phyloP scores from a whole-genome alignment of 2,329 filamentous ascomycete species.

The Alternaria sp. region DNA sequence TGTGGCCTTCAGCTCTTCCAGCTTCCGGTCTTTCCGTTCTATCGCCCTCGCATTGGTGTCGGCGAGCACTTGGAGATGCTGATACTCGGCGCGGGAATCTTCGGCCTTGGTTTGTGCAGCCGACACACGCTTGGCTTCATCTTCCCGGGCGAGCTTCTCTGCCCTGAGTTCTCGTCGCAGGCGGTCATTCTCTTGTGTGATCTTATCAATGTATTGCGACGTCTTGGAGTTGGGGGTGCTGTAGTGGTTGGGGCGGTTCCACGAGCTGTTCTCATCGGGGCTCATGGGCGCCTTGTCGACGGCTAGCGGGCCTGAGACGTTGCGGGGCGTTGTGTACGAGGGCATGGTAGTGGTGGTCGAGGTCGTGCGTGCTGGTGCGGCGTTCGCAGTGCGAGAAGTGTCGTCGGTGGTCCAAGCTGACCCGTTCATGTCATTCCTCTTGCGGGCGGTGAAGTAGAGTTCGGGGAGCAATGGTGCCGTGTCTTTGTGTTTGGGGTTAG shows the following conservation, averaged over 20 bases:
- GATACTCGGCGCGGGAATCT: slow-evolving; percentile 72
- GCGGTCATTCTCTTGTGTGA: slow-evolving; percentile 82
- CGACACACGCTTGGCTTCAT: slow-evolving; percentile 73
- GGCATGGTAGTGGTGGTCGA: slow-evolving; percentile 36
- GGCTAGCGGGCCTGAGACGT: slow-evolving; percentile 43
- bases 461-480: slow-evolving; percentile 35
- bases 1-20: slow-evolving; percentile 71
- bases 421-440: slow-evolving; percentile 46
- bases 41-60: slow-evolving; percentile 76
- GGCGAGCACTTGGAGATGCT: slow-evolving; percentile 73
- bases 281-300: slow-evolving; percentile 40
- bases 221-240: slow-evolving; percentile 47
- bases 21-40: slow-evolving; percentile 76
- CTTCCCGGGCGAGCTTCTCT: slow-evolving; percentile 65
- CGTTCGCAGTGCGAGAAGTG: slow-evolving; percentile 24
- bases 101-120: slow-evolving; percentile 77
- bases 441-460: slow-evolving; percentile 26
- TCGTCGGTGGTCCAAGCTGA: slow-evolving; percentile 26
- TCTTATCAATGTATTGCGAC: slow-evolving; percentile 71
- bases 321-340: slow-evolving; percentile 40
- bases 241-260: slow-evolving; percentile 42
- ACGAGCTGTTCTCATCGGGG: slow-evolving; percentile 35
- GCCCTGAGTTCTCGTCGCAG: slow-evolving; percentile 71
- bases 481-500: slow-evolving; percentile 20
- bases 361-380: slow-evolving; percentile 22